A percentile compares a stretch with the other conserved stretches of the same genome.
phyloP scores from a whole-genome alignment of 148 eudicot species.

The Spergularia marina region DNA sequence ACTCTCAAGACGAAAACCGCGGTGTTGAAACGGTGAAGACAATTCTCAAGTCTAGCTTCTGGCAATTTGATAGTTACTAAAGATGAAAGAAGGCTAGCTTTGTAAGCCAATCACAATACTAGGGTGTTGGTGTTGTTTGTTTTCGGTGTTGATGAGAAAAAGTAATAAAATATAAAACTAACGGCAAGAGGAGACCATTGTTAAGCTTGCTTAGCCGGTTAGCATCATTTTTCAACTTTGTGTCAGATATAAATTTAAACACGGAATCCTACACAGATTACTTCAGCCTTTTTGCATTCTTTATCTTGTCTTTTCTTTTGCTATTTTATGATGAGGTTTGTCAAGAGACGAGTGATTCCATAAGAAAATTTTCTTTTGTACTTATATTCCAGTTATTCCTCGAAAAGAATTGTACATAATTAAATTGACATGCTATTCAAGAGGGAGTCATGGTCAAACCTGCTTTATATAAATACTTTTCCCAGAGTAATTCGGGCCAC shows the following conservation, averaged over 20 bases:
- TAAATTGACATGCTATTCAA: not conserved
- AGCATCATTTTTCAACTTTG: not conserved
- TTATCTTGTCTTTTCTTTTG: too few relatives aligned
- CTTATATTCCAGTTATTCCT: not conserved
- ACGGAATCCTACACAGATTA: too few relatives aligned
- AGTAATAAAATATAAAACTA: not conserved
- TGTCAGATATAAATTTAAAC: not conserved
- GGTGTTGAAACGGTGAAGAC: not conserved
- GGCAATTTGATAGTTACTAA: not conserved
- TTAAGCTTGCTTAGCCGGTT: not conserved
- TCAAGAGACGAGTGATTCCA: not conserved
- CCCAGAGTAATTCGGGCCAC: constrained; percentile 98
- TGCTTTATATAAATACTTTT: constrained; percentile 96
- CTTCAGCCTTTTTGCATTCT: too few relatives aligned
- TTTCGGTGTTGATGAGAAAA: not conserved
- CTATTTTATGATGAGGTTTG: too few relatives aligned
- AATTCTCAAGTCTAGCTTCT: not conserved
- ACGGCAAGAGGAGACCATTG: not conserved
- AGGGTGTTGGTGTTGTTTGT: not conserved
- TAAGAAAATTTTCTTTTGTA: not conserved
- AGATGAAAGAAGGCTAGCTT: not conserved
- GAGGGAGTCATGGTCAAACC: constrained; percentile 38
- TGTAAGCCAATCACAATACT: not conserved
- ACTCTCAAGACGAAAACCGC: not conserved
- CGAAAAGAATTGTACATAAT: not conserved